These are phyloP conservation scores for Collybiopsis confluens DNA, from an alignment of 768 basidiomycete species.

Conservation along the genomic window DNA sequence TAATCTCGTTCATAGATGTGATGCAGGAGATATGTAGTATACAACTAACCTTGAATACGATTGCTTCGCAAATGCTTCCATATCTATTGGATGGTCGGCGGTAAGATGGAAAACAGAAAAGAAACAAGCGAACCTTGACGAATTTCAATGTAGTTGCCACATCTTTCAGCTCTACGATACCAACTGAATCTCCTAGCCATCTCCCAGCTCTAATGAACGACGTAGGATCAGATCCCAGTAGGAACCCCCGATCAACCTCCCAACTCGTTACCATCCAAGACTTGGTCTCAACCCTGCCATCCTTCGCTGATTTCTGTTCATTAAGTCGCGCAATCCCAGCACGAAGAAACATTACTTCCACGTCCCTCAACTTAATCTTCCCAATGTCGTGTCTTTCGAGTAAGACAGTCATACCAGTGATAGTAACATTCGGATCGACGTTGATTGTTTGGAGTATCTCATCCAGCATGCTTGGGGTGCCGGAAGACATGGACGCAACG, in stretches of 20 bases:
- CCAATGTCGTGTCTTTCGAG: slow-evolving; percentile 6
- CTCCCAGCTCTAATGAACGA: slow-evolving; percentile 1
- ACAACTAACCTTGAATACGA: slow-evolving; percentile 5
- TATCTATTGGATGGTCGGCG: neutral
- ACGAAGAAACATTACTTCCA: slow-evolving; percentile 1
- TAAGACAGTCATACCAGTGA: slow-evolving; percentile 3
- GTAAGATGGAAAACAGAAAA: neutral
- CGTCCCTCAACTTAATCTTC: neutral
- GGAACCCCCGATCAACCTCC: slow-evolving; percentile 4
- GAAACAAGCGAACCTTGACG: neutral
- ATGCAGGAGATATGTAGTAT: neutral
- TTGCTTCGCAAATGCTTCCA: slow-evolving; percentile 7
- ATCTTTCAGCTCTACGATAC: slow-evolving; percentile 5
- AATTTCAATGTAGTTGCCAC: neutral
- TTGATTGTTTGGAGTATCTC: slow-evolving; percentile 1
- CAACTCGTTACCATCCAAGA: slow-evolving; percentile 5
- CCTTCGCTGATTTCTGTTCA: slow-evolving; percentile 1
- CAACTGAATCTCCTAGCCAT: slow-evolving; percentile 6
- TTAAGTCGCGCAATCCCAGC: slow-evolving; percentile 2
- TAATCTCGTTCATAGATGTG: neutral
- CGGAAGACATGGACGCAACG: neutral
- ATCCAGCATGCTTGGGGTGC: neutral
- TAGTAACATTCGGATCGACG: neutral
- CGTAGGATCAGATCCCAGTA: neutral
- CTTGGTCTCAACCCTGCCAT: neutral